Evolutionary conservation across 1,139 yeast species (phyloP).

Genomic region (Sugiyamaella paludigena): DNA sequence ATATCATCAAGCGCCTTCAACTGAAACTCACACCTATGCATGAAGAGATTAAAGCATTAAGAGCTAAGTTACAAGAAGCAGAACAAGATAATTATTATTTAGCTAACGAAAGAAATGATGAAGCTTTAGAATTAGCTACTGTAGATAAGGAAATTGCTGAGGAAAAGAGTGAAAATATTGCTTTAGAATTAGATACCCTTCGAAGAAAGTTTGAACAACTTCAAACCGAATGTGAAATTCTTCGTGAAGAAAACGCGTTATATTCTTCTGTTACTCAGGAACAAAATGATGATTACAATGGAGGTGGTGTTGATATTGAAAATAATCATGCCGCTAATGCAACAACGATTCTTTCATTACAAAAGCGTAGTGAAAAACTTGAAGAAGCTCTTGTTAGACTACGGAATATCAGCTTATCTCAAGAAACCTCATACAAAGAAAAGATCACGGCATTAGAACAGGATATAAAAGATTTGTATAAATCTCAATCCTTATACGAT

Average conservation of each 20-base stretch:
- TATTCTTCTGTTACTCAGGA: constrained; percentile 34
- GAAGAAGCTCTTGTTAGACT: constrained; percentile 41
- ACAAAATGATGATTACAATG: constrained; percentile 26
- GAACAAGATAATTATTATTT: constrained; percentile 38
- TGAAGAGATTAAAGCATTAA: constrained; percentile 36
- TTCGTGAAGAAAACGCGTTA: constrained; percentile 50
- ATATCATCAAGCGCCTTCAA: constrained; percentile 42
- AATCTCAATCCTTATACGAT: constrained; percentile 20
- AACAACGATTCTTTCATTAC: constrained; percentile 27
- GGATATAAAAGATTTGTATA: constrained; percentile 17
- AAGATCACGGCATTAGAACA: constrained; percentile 39
- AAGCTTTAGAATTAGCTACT: constrained; percentile 50
- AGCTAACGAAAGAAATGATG: constrained; percentile 39
- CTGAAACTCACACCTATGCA: constrained; percentile 38
- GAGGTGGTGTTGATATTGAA: not conserved
- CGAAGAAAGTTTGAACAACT: constrained; percentile 42
- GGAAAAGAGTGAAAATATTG: constrained; percentile 43
- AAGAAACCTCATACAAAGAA: constrained; percentile 43
- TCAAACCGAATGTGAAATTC: constrained; percentile 42
- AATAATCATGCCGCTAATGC: not conserved
- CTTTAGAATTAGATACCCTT: constrained; percentile 35
- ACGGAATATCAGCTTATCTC: constrained; percentile 38
- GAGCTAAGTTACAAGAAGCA: constrained; percentile 25
- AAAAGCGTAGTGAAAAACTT: constrained; percentile 43
- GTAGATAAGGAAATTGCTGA: constrained; percentile 56